Evolutionary conservation across 176 grass and related monocot genomes (phyloP).

Genomic region (Rhynchospora tenuis): DNA sequence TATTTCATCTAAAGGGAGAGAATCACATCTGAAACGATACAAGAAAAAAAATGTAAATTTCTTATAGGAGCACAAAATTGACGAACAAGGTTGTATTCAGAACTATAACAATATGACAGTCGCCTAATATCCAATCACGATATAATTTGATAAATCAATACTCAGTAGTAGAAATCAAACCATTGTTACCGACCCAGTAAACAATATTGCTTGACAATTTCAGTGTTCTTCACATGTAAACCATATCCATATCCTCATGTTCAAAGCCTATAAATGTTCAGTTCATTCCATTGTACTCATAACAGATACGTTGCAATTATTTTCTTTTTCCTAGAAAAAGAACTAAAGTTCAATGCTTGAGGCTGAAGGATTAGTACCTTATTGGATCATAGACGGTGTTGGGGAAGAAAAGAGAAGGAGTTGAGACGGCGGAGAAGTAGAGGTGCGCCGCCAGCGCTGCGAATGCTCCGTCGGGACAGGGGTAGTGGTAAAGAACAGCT

Average conservation of each 20-base stretch:
- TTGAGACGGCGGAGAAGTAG: conserved; percentile 68
- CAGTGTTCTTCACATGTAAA: background rate
- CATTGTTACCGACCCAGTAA: background rate
- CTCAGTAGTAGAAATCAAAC: no score
- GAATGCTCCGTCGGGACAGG: conserved; percentile 87
- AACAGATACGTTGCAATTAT: background rate
- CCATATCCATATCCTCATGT: background rate
- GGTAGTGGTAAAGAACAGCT: conserved; percentile 91
- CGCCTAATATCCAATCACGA: background rate
- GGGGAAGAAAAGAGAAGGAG: conserved; percentile 75
- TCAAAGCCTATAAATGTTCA: background rate
- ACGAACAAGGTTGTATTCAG: background rate
- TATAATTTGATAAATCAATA: background rate
- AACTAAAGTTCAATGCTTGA: background rate
- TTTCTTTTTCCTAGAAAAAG: background rate
- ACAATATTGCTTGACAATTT: background rate
- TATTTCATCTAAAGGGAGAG: conserved; percentile 72
- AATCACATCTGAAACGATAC: conserved; percentile 38
- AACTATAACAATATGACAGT: background rate
- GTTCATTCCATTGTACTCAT: background rate
- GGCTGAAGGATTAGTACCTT: conserved; percentile 32
- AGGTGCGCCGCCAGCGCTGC: conserved; percentile 90
- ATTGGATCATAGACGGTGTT: conserved; percentile 87
- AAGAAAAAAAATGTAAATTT: background rate
- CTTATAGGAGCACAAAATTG: background rate